Evolutionary conservation across 768 basidiomycete genomes (phyloP).

Genomic region (Obba rivulosa): DNA sequence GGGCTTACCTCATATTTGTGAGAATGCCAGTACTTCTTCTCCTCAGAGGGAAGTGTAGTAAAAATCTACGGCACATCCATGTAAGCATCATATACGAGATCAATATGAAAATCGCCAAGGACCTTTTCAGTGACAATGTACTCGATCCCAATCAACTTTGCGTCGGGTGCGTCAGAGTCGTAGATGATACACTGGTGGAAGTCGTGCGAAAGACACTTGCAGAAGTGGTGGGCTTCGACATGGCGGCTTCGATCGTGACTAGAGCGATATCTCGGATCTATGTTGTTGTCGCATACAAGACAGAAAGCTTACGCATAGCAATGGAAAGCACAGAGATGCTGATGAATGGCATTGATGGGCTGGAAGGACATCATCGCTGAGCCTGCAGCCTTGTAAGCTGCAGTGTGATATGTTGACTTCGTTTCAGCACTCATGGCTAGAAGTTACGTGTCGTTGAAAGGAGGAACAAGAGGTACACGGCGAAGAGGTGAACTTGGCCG

Average conservation of each 20-base stretch:
- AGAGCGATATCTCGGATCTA: no score
- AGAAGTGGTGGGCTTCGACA: constrained; percentile 41
- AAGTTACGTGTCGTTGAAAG: background rate
- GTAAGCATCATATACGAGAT: background rate
- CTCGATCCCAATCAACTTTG: constrained; percentile 48
- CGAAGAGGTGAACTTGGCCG: no score
- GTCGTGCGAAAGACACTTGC: constrained; percentile 32
- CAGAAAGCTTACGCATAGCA: constrained; percentile 23
- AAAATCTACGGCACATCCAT: constrained; percentile 25
- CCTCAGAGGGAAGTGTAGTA: constrained; percentile 34
- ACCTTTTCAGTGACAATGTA: constrained; percentile 43
- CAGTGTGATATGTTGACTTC: constrained; percentile 22
- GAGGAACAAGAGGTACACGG: no score
- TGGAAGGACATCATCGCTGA: constrained; percentile 26
- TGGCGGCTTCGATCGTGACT: constrained; percentile 29
- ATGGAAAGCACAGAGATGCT: constrained; percentile 30
- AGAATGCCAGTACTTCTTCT: constrained; percentile 50
- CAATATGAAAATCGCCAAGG: background rate
- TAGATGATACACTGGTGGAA: constrained; percentile 43
- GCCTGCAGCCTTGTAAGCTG: constrained; percentile 22
- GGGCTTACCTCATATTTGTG: constrained; percentile 40
- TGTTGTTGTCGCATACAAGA: no score
- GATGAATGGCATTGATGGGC: constrained; percentile 31
- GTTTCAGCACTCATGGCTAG: constrained; percentile 24
- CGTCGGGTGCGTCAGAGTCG: constrained; percentile 37